A percentile compares a stretch with the other conserved stretches of the same genome.
Evolutionary conservation across 2,329 filamentous ascomycete genomes (phyloP).

Genomic region (Nothomitra cinnamomea): DNA sequence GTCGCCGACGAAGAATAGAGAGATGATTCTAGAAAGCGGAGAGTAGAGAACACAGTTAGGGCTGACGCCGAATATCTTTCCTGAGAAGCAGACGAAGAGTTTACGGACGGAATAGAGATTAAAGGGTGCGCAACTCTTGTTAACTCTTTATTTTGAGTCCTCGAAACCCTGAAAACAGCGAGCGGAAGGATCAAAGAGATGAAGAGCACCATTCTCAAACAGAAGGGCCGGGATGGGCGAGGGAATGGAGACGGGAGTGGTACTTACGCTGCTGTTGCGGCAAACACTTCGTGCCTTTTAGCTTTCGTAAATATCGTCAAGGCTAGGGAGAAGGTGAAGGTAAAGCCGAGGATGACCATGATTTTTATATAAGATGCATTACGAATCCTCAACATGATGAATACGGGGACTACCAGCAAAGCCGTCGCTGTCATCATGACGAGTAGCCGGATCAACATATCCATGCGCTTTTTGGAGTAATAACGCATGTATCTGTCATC

Average conservation of each 20-base stretch:
- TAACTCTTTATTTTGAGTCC: background rate
- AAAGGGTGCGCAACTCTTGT: too few relatives aligned
- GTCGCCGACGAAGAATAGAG: background rate
- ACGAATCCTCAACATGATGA: background rate
- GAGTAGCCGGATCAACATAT: background rate
- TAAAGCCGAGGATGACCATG: background rate
- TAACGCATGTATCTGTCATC: background rate
- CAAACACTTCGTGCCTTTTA: background rate
- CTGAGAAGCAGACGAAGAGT: background rate
- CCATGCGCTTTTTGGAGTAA: background rate
- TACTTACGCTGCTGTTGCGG: conserved; percentile 1
- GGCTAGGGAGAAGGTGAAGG: background rate
- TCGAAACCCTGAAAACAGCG: too few relatives aligned
- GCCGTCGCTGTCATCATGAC: background rate
- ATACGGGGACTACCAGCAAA: background rate
- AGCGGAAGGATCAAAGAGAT: too few relatives aligned
- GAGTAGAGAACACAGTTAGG: background rate
- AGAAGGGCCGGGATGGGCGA: background rate
- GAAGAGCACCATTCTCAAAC: background rate
- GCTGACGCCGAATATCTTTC: background rate
- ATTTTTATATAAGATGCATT: background rate
- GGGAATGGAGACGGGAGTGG: background rate
- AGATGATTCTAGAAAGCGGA: background rate
- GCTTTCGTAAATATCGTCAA: background rate
- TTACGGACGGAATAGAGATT: background rate